Percentiles rank a stretch among this genome's conserved stretches.
Conservation (phyloP, 345 rosid species). For the Streptanthus diversifolius region DNA sequence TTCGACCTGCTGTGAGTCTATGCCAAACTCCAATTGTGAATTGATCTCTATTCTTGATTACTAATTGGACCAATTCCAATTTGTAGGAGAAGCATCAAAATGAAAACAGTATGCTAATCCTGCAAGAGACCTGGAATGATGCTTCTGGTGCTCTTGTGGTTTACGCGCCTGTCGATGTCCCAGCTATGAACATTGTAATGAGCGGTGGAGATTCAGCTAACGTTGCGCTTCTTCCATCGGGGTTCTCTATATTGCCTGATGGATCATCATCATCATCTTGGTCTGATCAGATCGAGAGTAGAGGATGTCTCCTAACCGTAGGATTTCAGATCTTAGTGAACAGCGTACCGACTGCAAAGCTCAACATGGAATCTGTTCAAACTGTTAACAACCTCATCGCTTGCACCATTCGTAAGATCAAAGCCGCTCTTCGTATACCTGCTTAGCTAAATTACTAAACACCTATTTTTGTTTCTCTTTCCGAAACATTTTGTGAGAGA, state of each 20-base stretch:
- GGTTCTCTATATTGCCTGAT: slow-evolving; percentile 54
- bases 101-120: slow-evolving; percentile 46
- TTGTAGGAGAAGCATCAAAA: slow-evolving; percentile 38
- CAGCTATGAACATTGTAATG: slow-evolving; percentile 42
- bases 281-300: slow-evolving; percentile 15
- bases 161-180: slow-evolving; percentile 59
- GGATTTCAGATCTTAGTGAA: slow-evolving; percentile 62
- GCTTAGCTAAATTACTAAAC: neutral
- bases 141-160: slow-evolving; percentile 52
- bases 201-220: slow-evolving; percentile 45
- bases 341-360: slow-evolving; percentile 43
- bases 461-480: neutral
- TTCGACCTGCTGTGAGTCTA: slow-evolving; percentile 50
- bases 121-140: slow-evolving; percentile 69
- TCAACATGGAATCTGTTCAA: slow-evolving; percentile 51
- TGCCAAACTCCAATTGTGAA: neutral
- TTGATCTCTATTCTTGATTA: neutral
- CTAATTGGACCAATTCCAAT: neutral
- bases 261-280: neutral
- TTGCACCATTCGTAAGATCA: slow-evolving; percentile 58
- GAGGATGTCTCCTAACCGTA: slow-evolving; percentile 47
- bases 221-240: slow-evolving; percentile 56
- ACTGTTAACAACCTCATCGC: slow-evolving; percentile 60
- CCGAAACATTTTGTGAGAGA: neutral
- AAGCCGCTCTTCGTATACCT: slow-evolving; percentile 37